Evolutionary conservation across 2,329 filamentous ascomycete species (phyloP), one percentile per base, ranked within the genome.

Genomic region (Aquanectria penicillioides): DNA sequence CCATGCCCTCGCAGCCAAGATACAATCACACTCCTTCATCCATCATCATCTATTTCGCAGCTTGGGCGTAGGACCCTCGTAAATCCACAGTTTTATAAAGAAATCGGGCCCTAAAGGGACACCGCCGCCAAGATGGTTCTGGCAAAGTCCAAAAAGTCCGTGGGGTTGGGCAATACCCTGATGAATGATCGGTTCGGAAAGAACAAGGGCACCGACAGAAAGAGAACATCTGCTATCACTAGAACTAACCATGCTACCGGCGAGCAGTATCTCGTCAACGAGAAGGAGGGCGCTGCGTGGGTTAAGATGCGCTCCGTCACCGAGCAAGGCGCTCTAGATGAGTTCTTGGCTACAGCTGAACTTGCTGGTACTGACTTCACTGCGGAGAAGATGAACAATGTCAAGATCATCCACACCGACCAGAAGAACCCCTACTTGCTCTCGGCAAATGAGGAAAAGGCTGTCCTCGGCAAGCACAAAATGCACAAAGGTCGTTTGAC

Each of bases 221-320:
- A 93, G 78, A 91, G 90, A 74, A 86, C 74, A 5, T 74, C 77
- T 1, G 81, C 78, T 46, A 81, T 87, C 59, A 84, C 82, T 20
- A 87, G 91, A 72, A 90, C 93, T 64, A 88, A 93, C 75, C 87
- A 94, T 71, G 83, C 87, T 22, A 93, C 92, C 18, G 93, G 93
- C 73, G 91, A 96, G 75, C 89, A 89, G 82, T 99, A 99, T 76
- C 88, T 98, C 70, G 95, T 93, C 44, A 97, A 97, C 75, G 90
- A 91, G 65, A 89, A 88, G 69, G 89, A 96, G 74, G 94, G 98
- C 80, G 95, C 94, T 29, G 86, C 92, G 68, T 99, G 94, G 93
- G 93, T 98, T 73, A 99, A 98, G 83, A 98, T 99, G 95, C 93
- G 94, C 81, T 97, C 93, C 75, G 92, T 99, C 68, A 99, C 95